Base-by-base conservation (phyloP, 352 stramenopile species). In the Pythium sp. region DNA sequence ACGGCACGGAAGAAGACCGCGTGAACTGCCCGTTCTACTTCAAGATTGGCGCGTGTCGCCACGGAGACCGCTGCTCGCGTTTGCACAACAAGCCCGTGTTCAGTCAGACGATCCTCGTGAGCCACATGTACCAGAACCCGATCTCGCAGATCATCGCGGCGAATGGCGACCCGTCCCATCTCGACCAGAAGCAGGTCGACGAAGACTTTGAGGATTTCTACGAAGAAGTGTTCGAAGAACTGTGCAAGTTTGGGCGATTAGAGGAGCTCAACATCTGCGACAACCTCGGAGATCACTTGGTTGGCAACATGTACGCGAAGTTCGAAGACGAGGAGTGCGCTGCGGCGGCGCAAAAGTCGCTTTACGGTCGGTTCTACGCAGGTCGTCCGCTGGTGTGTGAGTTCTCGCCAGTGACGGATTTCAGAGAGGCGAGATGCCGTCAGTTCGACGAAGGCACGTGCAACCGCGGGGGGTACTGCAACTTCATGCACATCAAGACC, bases 1-100 rank as follows among this genome's bases (percentile, higher is more conserved):
- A 99, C 81, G 97, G 97, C 41, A 99, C 97, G 12, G 97, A 99
- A 78, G 97, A 99, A 76, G 87, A 96, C 71, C 87, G 87, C 46
- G 93, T 99, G 55, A 99, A 99, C 82, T 99, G 98, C 79, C 97
- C 98, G 57, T 99, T 99, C 80, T 99, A 99, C 81, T 99, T 99
- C 82, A 99, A 99, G 88, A 99, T 99, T 58, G 98, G 98, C 38
- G 97, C 97, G 28, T 99, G 98, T 74, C 90, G 98, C n/a, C 98
- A 99, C 72, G 98, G 97, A 18, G 98, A 99, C 74, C 91, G 97
- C 18, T 99, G 98, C 81, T 99, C 94, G 58, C 90, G 98, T 47
- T 83, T 98, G 70, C 98, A 99, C 76, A 98, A 99, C 85, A 98
- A 98, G 74, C 98, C 98, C 4, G 96, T 98, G 28, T 99, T 99